Evolutionary conservation across 2,329 filamentous ascomycete species (phyloP).

Genomic region (Chrysosporium queenslandicum): DNA sequence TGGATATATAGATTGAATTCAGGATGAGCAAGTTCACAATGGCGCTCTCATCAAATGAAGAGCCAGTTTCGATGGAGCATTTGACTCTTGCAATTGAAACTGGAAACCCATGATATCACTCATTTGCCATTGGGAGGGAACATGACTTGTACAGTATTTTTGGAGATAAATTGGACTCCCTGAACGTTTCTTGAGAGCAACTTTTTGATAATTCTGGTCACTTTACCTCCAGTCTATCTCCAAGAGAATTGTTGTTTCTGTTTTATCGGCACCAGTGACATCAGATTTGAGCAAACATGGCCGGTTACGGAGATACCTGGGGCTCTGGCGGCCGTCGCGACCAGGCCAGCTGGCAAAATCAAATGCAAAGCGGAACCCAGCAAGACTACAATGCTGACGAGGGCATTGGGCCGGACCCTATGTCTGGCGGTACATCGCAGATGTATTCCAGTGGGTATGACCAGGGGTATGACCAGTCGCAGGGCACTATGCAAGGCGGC

Average conservation of each 20-base stretch:
- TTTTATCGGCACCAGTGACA: too few species aligned
- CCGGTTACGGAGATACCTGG: conserved; percentile 13
- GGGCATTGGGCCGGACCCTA: conserved; percentile 5
- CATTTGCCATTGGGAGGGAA: not conserved
- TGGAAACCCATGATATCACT: conserved; percentile 3
- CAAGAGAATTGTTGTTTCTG: too few species aligned
- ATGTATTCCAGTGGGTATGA: conserved; percentile 4
- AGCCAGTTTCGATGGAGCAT: not conserved
- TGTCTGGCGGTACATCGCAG: not conserved
- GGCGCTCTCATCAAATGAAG: not conserved
- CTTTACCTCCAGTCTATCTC: too few species aligned
- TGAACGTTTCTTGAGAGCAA: too few species aligned
- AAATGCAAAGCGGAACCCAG: conserved; percentile 8
- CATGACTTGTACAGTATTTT: not conserved
- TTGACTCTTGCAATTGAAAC: not conserved
- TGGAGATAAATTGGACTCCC: too few species aligned
- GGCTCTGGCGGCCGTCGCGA: conserved; percentile 7
- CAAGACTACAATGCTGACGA: conserved; percentile 11
- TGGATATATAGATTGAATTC: not conserved
- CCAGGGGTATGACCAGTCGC: not conserved
- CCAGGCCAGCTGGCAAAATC: conserved; percentile 6
- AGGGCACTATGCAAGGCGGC: not conserved
- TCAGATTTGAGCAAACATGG: conserved; percentile 12
- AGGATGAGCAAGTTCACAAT: not conserved
- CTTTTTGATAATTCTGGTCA: too few species aligned